Evolutionary conservation across 73 alveolate genomes (phyloP), one percentile per base, ranked within the genome.

Genomic region (Paramecium sonneborni): DNA sequence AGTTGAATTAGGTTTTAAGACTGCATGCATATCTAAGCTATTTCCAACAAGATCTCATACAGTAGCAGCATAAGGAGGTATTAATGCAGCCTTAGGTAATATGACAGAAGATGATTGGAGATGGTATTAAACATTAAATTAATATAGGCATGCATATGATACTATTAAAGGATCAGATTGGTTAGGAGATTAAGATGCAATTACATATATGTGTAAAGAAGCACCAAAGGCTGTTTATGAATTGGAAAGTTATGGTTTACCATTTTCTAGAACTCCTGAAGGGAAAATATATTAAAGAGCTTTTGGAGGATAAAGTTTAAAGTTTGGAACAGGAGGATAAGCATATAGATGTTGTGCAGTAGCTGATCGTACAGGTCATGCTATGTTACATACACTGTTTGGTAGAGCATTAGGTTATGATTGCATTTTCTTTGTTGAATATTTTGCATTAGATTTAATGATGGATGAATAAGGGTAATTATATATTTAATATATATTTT

Each of bases 11-110:
- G 99, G 99, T 30, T 95, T 95, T 94, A 97, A 97, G 94, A 97
- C 99, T 5, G 99, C 99, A 10, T 97, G 99, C 90, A 76, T 97
- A 86, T 85, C 99, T 56, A 97, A 97, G 95, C 94, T 97, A 55
- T 97, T 97, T 98, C 99, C 99, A 28, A 97, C 99, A 10, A 93
- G 99, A 23, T 97, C 99, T 12, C 99, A 97, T 95, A 97, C 99
- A 0, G 99, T 97, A 23, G 99, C 99, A 15, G 99, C 99, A 0
- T 96, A 97, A 72, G 99, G 99, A 43, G 84, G 84, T 46, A 95
- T 97, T 93, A 97, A 97, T 85, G 99, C 99, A 26, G 99, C 99
- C 10, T 92, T 97, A 57, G 99, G 98, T 56, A 97, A 97, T 86
- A 97, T 97, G 99, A 94, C 96, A 12, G 98, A 97, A 85, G 99